Conservation (phyloP, 495 filamentous ascomycete genomes). For the Xylaria curta region DNA sequence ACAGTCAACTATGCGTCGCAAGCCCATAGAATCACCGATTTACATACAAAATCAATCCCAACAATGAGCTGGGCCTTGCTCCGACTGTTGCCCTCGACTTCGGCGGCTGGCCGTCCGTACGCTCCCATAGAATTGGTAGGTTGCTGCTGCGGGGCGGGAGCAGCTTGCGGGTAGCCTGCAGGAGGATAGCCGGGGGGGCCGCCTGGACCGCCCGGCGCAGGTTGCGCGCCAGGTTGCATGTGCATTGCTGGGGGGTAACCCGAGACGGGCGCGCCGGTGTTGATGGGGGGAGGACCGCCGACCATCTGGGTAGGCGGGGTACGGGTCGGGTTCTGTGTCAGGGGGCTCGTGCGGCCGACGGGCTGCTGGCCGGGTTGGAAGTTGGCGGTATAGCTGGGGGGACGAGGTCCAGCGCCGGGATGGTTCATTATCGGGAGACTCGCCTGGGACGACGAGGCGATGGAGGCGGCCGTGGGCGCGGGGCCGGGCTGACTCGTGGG, state of each 20-base stretch:
- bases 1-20: conserved; percentile 13
- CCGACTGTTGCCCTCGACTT: conserved; percentile 85
- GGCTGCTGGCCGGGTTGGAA: conserved; percentile 59
- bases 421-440: conserved; percentile 65
- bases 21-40: neutral
- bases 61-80: conserved; percentile 82
- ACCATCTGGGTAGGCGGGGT: conserved; percentile 66
- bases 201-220: conserved; percentile 55
- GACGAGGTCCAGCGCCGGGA: conserved; percentile 63
- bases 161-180: conserved; percentile 49
- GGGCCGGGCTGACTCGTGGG: conserved; percentile 43
- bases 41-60: conserved; percentile 79
- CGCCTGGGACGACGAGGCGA: conserved; percentile 54
- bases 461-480: conserved; percentile 49
- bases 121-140: conserved; percentile 44
- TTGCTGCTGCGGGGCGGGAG: conserved; percentile 49
- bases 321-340: conserved; percentile 53
- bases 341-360: conserved; percentile 58
- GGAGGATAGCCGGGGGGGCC: conserved; percentile 51
- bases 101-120: conserved; percentile 60
- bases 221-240: conserved; percentile 55
- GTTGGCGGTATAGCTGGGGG: conserved; percentile 77
- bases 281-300: conserved; percentile 75
- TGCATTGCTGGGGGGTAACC: conserved; percentile 63
- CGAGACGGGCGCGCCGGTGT: conserved; percentile 62